Percentiles rank a stretch among this genome's conserved stretches.
These are phyloP conservation scores for Kandelia obovata DNA, from an alignment of 345 rosid species.

Conservation along the genomic window DNA sequence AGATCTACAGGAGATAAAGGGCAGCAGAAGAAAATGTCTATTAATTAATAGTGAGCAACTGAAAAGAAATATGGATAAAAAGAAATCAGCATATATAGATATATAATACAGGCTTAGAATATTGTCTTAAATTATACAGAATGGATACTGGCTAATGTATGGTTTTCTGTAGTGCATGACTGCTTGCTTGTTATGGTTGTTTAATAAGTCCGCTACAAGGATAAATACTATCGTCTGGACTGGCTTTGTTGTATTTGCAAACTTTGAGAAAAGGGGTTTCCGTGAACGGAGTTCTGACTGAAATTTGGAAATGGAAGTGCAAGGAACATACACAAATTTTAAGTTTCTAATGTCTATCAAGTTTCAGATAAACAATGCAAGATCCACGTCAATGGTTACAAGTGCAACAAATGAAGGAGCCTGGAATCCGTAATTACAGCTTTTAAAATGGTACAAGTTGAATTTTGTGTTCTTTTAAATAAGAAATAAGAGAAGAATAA, in stretches of 20 bases:
- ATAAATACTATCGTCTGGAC: neutral
- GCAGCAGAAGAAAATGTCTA: neutral
- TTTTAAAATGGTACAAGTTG: neutral
- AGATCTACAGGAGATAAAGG: neutral
- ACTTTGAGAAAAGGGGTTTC: conserved; percentile 19
- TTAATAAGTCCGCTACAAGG: no score
- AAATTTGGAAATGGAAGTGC: conserved; percentile 11
- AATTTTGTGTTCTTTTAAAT: neutral
- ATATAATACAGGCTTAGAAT: neutral
- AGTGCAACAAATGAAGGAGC: conserved; percentile 26
- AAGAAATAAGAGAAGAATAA: neutral
- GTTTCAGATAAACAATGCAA: neutral
- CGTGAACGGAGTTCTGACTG: neutral
- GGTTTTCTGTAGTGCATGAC: no score
- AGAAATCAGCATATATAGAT: neutral
- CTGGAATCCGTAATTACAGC: conserved; percentile 21
- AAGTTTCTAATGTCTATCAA: neutral
- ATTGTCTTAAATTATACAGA: neutral
- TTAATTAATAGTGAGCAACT: no score
- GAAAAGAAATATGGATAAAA: no score
- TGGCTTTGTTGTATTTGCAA: conserved; percentile 11
- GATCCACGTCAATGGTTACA: conserved; percentile 3
- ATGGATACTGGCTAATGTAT: no score
- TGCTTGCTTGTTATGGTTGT: no score
- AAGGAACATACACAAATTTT: neutral